phyloP scores from a whole-genome alignment of 495 filamentous ascomycete genomes.

The Filosporella fistucella region DNA sequence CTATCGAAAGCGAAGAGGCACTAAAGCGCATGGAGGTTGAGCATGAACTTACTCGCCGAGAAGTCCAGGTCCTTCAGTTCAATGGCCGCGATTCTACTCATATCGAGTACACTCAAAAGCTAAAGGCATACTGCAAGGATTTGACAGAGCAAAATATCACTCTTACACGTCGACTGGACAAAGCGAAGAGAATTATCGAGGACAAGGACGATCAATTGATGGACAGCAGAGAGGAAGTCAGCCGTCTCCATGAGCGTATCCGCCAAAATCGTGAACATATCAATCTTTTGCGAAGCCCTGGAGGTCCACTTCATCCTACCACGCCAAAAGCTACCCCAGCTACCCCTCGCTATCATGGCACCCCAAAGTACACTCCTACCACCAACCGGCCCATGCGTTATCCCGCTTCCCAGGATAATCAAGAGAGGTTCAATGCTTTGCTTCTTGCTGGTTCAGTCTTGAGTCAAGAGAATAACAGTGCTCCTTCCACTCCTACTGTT shows the following conservation, averaged over 20 bases:
- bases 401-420: constrained; percentile 19
- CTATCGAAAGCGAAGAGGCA: constrained; percentile 80
- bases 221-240: constrained; percentile 62
- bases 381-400: constrained; percentile 26
- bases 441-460: constrained; percentile 70
- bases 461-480: constrained; percentile 66
- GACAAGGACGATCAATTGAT: constrained; percentile 63
- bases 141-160: constrained; percentile 60
- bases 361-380: constrained; percentile 34
- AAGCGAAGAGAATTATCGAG: constrained; percentile 69
- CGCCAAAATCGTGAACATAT: constrained; percentile 83
- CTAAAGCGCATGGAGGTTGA: constrained; percentile 87
- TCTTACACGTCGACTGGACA: constrained; percentile 59
- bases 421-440: constrained; percentile 64
- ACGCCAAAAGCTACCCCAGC: constrained; percentile 19
- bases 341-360: constrained; percentile 24
- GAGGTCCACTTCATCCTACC: constrained; percentile 47
- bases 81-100: constrained; percentile 23
- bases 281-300: constrained; percentile 56
- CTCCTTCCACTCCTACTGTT: constrained; percentile 54
- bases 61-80: constrained; percentile 77
- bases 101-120: constrained; percentile 45
- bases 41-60: constrained; percentile 84
- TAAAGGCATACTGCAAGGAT: constrained; percentile 48
- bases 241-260: constrained; percentile 75